Base-by-base conservation (phyloP, 805 yeast species). In the Candida piceae region DNA sequence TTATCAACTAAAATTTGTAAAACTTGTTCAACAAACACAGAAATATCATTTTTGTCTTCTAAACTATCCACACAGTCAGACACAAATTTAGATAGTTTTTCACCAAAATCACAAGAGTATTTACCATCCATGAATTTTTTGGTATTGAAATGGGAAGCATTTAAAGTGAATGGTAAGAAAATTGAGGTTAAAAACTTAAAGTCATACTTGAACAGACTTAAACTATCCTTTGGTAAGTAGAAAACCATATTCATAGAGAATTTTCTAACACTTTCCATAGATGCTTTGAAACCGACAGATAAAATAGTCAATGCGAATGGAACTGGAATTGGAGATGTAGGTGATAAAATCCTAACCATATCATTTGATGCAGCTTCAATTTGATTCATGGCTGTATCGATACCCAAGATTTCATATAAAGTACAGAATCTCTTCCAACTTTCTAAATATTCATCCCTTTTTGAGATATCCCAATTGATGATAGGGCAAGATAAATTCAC, bases 371-470 rank as follows among this genome's bases (percentile, higher is more conserved):
- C 90, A 10, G 86, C 95, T 47, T 80, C 79, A 1, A 89, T 78
- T 58, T 89, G 96, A 49, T 89, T 88, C 49, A 85, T 61, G 0
- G 96, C 84, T 0, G 96, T 78, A 55, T 88, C 96, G 27, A 88
- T 70, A 1, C 87, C 93, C 19, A 85, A 62, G 32, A 88, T 83
- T 52, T 88, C 96, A 49, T 76, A 82, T 11, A 88, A 60, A 0
- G 95, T 84, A 19, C 77, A 67, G 50, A 69, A 88, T 40, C 84
- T 70, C 29, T 74, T 69, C 96, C 96, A 88, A 16, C 77, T 71
- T 5, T 60, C 63, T 15, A 73, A 50, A 29, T 67, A 64, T 15
- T 38, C 38, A 0, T 56, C 60, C 1, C 37, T 42, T 8, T 55
- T 41, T 1, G 49, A 26, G 1, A 40, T 36, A n/a, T 65, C 58